Base-by-base conservation (phyloP, 208 protist genomes). In the Trypanosomatidae sp. region DNA sequence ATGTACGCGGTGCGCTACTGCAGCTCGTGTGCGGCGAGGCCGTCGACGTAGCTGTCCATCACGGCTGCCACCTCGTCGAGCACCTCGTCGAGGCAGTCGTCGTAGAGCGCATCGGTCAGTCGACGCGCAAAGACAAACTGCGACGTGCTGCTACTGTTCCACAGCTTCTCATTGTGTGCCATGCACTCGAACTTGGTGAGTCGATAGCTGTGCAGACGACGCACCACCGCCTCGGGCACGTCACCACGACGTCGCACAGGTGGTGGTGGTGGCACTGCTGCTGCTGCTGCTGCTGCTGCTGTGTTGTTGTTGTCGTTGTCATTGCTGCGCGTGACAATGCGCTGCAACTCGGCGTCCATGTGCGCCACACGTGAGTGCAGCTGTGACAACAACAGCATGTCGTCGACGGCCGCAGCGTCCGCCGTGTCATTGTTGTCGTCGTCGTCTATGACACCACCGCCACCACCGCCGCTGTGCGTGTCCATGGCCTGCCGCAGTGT, bases 41-140 rank as follows among this genome's bases (percentile, higher is more conserved):
- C 80, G 26, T 90, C 80, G 13, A 90, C 78, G 54, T 93, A 93
- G 21, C 84, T 77, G 56, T 88, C 76, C 66, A 93, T 71, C 23
- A 80, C 83, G 20, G 30, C 38, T 8, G 50, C 58, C n/a, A 93
- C 80, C 53, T 93, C 85, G 0, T 58, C 33, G 53, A 84, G 59
- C 38, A 93, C 77, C 49, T 93, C 85, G 6, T 53, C 30, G 28
- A 84, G 71, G 24, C 66, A 76, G 56, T 93, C 85, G 11, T 89
- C 75, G 5, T 66, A 7, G 18, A 93, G 48, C 13, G 55, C 67
- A 7, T 74, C 63, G 0, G 74, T 89, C n/a, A 93, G 64, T 6
- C 80, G 65, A 44, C 86, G 70, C 4, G 85, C 74, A 58, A 93
- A 88, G 4, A 69, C 66, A 21, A 77, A 86, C 57, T 93, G 78